Conservation (phyloP, 345 rosid species). For the Hypericum perforatum region DNA sequence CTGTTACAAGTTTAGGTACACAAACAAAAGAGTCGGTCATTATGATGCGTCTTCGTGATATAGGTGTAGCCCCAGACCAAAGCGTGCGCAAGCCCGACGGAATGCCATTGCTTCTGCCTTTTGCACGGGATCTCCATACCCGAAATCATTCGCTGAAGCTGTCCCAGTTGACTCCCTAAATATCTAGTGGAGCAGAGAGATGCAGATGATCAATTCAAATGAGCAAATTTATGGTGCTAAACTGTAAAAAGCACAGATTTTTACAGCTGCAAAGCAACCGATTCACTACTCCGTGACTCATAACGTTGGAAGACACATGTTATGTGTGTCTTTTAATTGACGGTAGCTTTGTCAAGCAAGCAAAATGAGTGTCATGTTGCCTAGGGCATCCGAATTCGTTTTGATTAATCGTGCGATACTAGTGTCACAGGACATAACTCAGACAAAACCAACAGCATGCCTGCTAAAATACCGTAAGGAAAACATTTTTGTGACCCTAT, state of each 20-base stretch:
- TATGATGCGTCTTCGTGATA: constrained; percentile 65
- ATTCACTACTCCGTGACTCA: no score
- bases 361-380: no score
- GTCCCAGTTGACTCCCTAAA: constrained; percentile 77
- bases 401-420: no score
- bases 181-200: constrained; percentile 21
- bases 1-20: not conserved
- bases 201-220: not conserved
- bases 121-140: constrained; percentile 75
- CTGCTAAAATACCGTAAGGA: no score
- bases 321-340: no score
- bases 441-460: no score
- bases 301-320: no score
- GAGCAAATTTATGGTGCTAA: not conserved
- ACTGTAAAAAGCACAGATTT: not conserved
- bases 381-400: no score
- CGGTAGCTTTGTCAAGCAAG: no score
- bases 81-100: constrained; percentile 74
- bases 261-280: no score
- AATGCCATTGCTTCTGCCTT: constrained; percentile 95
- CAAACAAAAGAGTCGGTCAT: not conserved
- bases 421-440: no score
- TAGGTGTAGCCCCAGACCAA: constrained; percentile 86
- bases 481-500: no score
- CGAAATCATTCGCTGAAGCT: constrained; percentile 39